These are phyloP conservation scores for Rosa chinensis DNA, from an alignment of 306 rosid genomes.

Conservation along the genomic window DNA sequence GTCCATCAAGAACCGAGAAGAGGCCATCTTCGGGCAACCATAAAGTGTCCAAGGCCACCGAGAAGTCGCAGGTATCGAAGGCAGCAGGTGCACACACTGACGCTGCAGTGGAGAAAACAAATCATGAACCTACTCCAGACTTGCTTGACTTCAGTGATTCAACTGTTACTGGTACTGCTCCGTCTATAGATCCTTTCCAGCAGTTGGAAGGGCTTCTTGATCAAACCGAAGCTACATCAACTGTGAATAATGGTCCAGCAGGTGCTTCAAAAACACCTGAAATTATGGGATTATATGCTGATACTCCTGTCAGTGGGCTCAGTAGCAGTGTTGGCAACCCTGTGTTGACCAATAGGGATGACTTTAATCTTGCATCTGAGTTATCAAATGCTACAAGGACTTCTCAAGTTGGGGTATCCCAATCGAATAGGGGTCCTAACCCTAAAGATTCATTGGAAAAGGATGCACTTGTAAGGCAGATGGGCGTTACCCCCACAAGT, in stretches of 20 bases:
- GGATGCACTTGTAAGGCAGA: slow-evolving; percentile 83
- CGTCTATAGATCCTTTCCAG: slow-evolving; percentile 61
- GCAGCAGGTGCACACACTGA: slow-evolving; percentile 33
- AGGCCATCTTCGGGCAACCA: slow-evolving; percentile 48
- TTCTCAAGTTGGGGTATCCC: slow-evolving; percentile 42
- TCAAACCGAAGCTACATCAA: slow-evolving; percentile 35
- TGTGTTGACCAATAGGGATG: slow-evolving; percentile 39
- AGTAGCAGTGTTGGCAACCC: slow-evolving; percentile 36
- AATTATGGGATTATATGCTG: slow-evolving; percentile 49
- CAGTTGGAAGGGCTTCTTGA: slow-evolving; percentile 82
- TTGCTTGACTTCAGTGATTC: slow-evolving; percentile 78
- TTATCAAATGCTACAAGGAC: slow-evolving; percentile 29
- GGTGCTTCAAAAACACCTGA: slow-evolving; percentile 45
- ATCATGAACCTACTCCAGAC: slow-evolving; percentile 66
- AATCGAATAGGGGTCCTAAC: slow-evolving; percentile 57
- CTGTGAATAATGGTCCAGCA: slow-evolving; percentile 33
- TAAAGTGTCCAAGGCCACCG: slow-evolving; percentile 47
- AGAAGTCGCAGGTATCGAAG: slow-evolving; percentile 48
- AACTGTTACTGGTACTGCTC: slow-evolving; percentile 35
- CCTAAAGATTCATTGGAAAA: slow-evolving; percentile 54
- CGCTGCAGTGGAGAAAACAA: slow-evolving; percentile 36
- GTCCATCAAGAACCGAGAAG: slow-evolving; percentile 60
- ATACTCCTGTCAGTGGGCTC: slow-evolving; percentile 40
- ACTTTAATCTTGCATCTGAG: slow-evolving; percentile 45
- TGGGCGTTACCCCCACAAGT: slow-evolving; percentile 83